These are phyloP conservation scores for Alternaria postmessia DNA, from an alignment of 2,329 filamentous ascomycete genomes.

Conservation along the genomic window DNA sequence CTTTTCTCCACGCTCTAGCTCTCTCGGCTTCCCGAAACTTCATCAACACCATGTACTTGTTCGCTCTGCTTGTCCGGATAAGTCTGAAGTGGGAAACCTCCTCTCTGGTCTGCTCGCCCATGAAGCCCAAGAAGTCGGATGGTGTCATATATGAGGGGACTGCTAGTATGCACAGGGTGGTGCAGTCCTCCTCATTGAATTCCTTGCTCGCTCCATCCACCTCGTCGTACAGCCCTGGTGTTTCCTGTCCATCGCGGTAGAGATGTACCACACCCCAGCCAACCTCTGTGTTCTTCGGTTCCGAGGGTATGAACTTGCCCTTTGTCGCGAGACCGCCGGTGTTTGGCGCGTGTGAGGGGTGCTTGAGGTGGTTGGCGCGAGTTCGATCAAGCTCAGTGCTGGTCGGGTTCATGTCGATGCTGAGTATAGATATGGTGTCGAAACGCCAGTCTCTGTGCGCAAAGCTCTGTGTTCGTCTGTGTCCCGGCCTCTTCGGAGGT, in stretches of 20 bases:
- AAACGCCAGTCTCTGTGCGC: conserved; percentile 77
- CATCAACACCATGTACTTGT: conserved; percentile 93
- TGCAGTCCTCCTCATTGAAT: conserved; percentile 72
- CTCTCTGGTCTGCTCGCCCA: conserved; percentile 85
- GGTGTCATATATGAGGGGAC: conserved; percentile 94
- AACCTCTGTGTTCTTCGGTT: conserved; percentile 75
- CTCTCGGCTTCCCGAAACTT: conserved; percentile 82
- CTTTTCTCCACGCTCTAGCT: conserved; percentile 80
- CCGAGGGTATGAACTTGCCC: conserved; percentile 76
- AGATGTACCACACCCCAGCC: conserved; percentile 95
- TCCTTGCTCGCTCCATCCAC: conserved; percentile 41
- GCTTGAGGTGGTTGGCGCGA: conserved; percentile 45
- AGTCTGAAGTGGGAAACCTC: conserved; percentile 93
- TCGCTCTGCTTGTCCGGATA: conserved; percentile 87
- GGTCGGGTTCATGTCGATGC: conserved; percentile 72
- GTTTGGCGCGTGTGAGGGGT: conserved; percentile 55
- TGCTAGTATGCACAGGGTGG: conserved; percentile 89
- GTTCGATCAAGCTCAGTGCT: conserved; percentile 40
- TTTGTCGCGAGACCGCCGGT: conserved; percentile 76
- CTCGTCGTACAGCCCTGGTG: conserved; percentile 66
- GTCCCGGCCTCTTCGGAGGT: conserved; percentile 44
- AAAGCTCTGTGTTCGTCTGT: conserved; percentile 39
- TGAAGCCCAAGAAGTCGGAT: conserved; percentile 87
- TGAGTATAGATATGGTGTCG: conserved; percentile 78
- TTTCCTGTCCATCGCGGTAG: conserved; percentile 85